Base-by-base conservation (phyloP, 257 asterid species). In the Penstemon barbatus region DNA sequence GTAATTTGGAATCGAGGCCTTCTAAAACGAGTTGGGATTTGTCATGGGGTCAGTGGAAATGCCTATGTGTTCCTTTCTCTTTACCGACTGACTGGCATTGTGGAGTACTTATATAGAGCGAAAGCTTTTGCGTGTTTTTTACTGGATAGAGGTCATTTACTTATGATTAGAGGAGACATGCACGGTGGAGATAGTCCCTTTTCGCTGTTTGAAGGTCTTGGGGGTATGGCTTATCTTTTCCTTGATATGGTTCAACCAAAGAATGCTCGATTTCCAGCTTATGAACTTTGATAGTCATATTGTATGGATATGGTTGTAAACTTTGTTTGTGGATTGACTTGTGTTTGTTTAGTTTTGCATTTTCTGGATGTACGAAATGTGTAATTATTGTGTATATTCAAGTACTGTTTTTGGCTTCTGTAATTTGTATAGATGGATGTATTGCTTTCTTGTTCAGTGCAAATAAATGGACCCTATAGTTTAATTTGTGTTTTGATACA, bases 41-140 rank as follows among this genome's bases (percentile, higher is more conserved):
- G 97, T 70, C 97, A 90, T 68, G 96, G 97, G 11, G 78, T 90
- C 57, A 86, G 97, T 6, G 97, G 97, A 60, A 90, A 90, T 50
- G 77, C 94, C 3, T 90, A 86, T 40, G 84, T 69, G 48, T 87
- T 90, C 77, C 84, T 90, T 5, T 84, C 94, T 10, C 88, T 90
- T 11, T 86, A 87, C 68, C 89, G 88, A 3, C 74, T 90, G 39
- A 90, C 97, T 2, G 91, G 95, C 41, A 70, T 81, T 8, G 65
- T 49, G 9, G 88, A 83, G 84, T 87, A 78, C 58, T 57, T 87
- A 39, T 86, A 84, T 50, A 80, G 89, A 64, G 97, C 97, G 25
- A 90, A 87, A 80, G 91, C 94, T 40, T 90, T 87, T 71, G 84
- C 91, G 4, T 79, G 95, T 75, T 90, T 86, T 81, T 75, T 90